Evolutionary conservation across 306 rosid species (phyloP), one percentile per base, ranked within the genome.

Genomic region (Vicia villosa): DNA sequence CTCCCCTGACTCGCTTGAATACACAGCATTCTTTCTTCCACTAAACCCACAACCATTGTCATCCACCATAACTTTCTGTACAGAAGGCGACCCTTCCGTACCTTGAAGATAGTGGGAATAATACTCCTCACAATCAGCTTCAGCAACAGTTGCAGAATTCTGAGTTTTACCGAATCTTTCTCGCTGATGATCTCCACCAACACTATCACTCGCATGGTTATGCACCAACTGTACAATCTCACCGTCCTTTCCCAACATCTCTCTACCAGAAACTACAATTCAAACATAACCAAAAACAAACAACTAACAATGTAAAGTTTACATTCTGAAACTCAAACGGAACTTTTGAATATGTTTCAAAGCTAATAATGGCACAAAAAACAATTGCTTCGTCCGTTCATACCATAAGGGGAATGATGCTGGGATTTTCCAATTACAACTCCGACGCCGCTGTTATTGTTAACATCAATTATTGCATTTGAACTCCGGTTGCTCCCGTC

Each of bases 31-130:
- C 77, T 80, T 91, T 66, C 97, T 89, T 60, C 97, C 97, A 77
- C 89, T 87, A 69, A 95, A 87, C 6, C 91, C 97, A 62, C 96
- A 87, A 32, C 95, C 89, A 83, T 83, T 83, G 20, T 87, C 99
- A 64, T 74, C 85, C 51, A 45, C 77, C 80, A 77, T 79, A 59
- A 81, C 91, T 86, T 89, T 95, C 41, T 83, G 93, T 66, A 76
- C 85, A 63, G 90, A 83, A 70, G 77, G 83, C 9, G 89, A 76
- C 21, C 90, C 96, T 69, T 86, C 97, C 0, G 76, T 15, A 26
- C 88, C 89, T 68, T 87, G 94, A 81, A 91, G 86, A 79, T 86
- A 95, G 28, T 89, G 95, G 10, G 99, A 95, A 74, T 89, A 91
- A 49, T 87, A 95, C 63, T 84, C 83, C 47, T 87, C 98, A 41